A percentile compares a stretch with the other conserved stretches of the same genome.
Evolutionary conservation across 2,329 filamentous ascomycete genomes (phyloP).

Genomic region (Tolypocladium ovalisporum): DNA sequence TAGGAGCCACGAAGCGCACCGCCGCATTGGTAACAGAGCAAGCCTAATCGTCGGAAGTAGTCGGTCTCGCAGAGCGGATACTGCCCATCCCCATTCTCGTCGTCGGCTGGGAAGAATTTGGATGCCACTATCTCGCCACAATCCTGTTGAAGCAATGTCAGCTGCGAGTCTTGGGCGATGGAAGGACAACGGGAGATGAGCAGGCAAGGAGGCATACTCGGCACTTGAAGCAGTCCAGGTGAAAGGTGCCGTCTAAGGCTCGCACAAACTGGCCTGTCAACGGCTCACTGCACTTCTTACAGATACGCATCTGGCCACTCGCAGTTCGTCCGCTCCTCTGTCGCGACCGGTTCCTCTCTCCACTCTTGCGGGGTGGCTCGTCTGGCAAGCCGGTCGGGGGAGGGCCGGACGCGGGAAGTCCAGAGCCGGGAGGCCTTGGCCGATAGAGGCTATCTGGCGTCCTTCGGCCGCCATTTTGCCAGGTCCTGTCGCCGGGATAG

Average conservation of each 20-base stretch:
- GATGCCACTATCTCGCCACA: slow-evolving; percentile 95
- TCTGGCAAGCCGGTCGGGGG: slow-evolving; percentile 22
- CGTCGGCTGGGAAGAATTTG: slow-evolving; percentile 96
- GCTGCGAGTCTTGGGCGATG: slow-evolving; percentile 1
- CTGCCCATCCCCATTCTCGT: slow-evolving; percentile 73
- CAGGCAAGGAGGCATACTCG: slow-evolving; percentile 48
- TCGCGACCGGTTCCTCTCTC: slow-evolving; percentile 47
- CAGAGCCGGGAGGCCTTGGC: slow-evolving; percentile 23
- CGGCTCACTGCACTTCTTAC: slow-evolving; percentile 79
- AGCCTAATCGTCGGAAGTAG: slow-evolving; percentile 85
- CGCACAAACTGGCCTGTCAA: slow-evolving; percentile 94
- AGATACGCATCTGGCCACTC: slow-evolving; percentile 53
- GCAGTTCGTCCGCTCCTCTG: slow-evolving; percentile 41
- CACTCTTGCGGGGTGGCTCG: slow-evolving; percentile 37
- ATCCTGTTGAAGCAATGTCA: slow-evolving; percentile 47
- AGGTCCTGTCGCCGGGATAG: slow-evolving; percentile 20
- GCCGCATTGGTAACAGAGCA: slow-evolving; percentile 86
- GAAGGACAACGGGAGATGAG: not conserved
- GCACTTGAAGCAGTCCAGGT: slow-evolving; percentile 96
- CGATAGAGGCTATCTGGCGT: slow-evolving; percentile 25
- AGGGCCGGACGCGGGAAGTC: slow-evolving; percentile 18
- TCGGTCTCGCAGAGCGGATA: slow-evolving; percentile 97
- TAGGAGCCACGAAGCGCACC: slow-evolving; percentile 92
- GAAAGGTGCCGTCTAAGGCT: slow-evolving; percentile 85
- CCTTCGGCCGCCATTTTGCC: slow-evolving; percentile 24